Percentiles rank a stretch among this genome's conserved stretches.
These are phyloP conservation scores for Pholiota conissans DNA, from an alignment of 768 basidiomycete genomes.

Conservation along the genomic window DNA sequence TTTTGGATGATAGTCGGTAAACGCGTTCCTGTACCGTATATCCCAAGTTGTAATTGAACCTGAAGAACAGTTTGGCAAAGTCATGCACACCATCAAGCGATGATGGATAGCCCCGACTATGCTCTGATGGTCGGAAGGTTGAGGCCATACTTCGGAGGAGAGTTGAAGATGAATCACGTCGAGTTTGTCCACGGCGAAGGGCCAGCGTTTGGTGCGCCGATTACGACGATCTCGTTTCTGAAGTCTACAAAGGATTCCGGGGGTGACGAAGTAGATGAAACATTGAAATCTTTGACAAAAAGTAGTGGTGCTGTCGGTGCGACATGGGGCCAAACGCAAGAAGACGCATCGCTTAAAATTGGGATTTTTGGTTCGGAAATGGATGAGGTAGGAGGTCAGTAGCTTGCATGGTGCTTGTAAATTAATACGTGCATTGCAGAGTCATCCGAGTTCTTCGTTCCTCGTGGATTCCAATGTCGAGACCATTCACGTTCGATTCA, in stretches of 20 bases:
- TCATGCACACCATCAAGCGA: constrained; percentile 11
- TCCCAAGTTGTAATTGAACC: not conserved
- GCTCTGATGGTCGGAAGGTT: constrained; percentile 11
- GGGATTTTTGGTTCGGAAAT: constrained; percentile 13
- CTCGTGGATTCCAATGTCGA: not conserved
- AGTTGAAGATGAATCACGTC: constrained; percentile 16
- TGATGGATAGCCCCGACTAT: constrained; percentile 15
- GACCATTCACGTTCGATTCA: not conserved
- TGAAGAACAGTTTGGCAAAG: constrained; percentile 16
- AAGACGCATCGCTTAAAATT: not conserved
- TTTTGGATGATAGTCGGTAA: constrained; percentile 18
- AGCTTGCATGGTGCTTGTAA: not conserved
- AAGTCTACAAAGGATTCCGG: constrained; percentile 6
- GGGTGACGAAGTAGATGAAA: not conserved
- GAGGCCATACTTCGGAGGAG: constrained; percentile 11
- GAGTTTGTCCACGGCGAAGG: constrained; percentile 15
- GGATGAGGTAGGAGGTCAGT: constrained; percentile 5
- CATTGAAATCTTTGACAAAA: not conserved
- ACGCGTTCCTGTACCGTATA: not conserved
- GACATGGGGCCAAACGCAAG: constrained; percentile 11
- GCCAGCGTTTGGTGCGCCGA: constrained; percentile 12
- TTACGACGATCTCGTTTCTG: constrained; percentile 11
- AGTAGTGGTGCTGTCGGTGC: constrained; percentile 1
- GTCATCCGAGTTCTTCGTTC: not conserved
- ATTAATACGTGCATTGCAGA: not conserved